Percentiles rank a stretch among this genome's conserved stretches.
phyloP scores from a whole-genome alignment of 2,329 filamentous ascomycete species.

The Sarocladiaceae sp. region DNA sequence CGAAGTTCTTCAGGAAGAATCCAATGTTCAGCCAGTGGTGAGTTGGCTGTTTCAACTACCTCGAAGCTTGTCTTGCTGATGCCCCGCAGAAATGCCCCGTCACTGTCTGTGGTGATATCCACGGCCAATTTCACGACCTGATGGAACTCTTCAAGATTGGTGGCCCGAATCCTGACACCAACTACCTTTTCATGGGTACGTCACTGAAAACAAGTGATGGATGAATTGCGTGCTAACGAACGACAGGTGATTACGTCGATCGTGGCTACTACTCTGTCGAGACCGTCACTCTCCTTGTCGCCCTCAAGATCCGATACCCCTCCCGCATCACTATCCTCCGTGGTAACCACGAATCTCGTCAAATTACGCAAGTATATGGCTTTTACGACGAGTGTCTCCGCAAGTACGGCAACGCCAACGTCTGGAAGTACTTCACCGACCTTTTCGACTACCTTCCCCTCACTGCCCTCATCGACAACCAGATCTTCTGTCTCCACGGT shows the following conservation, averaged over 20 bases:
- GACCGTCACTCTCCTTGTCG: slow-evolving; percentile 91
- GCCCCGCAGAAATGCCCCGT: slow-evolving; percentile 84
- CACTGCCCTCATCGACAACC: slow-evolving; percentile 10
- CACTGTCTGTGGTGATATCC: slow-evolving; percentile 95
- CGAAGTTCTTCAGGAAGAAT: slow-evolving; percentile 95
- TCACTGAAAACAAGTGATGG: no score
- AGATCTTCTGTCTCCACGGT: slow-evolving; percentile 11
- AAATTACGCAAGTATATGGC: slow-evolving; percentile 96
- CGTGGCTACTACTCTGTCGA: slow-evolving; percentile 97
- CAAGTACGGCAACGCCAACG: slow-evolving; percentile 95
- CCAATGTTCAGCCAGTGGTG: slow-evolving; percentile 98
- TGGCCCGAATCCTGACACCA: slow-evolving; percentile 90
- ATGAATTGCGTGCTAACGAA: slow-evolving; percentile 1
- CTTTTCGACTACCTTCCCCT: slow-evolving; percentile 96
- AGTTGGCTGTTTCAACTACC: slow-evolving; percentile 25
- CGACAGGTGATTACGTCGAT: slow-evolving; percentile 87
- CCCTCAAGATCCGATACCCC: slow-evolving; percentile 94
- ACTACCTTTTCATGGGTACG: slow-evolving; percentile 93
- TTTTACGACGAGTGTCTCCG: slow-evolving; percentile 97
- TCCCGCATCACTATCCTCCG: slow-evolving; percentile 95
- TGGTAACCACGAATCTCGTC: slow-evolving; percentile 92
- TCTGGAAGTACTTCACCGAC: slow-evolving; percentile 96
- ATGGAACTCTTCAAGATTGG: slow-evolving; percentile 96
- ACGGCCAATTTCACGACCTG: slow-evolving; percentile 92
- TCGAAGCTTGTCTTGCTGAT: slow-evolving; percentile 22